Base-by-base conservation (phyloP, 371 early-diverging fungal species). In the Mortierella sp. region DNA sequence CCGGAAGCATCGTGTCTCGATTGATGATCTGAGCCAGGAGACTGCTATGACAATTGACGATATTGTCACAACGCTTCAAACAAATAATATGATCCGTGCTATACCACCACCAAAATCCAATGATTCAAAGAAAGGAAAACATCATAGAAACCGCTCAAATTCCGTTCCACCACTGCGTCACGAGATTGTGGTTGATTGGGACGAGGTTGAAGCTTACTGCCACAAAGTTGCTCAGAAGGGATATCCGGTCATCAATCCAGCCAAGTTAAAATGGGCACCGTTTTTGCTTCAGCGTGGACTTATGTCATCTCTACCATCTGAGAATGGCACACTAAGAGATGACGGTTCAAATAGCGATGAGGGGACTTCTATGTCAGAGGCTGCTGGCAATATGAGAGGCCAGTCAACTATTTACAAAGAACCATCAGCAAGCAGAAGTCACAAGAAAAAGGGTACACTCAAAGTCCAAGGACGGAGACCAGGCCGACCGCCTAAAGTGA, bases 1-100 rank as follows among this genome's bases (percentile, higher is more conserved):
- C n/a, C 62, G 81, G 64, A 67, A 76, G 13, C 66, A 70, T 19
- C 70, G 82, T 3, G 75, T 89, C 2, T 86, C 84, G 12, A 75
- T 91, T 13, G 87, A 87, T 57, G 90, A 90, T 19, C 80, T 95
- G 13, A 88, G 93, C 54, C 58, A 75, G 34, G 66, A 75, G 45
- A 93, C 94, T 2, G 87, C 90, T 12, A 87, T 95, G 84, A 91
- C 92, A 0, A 72, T 85, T 28, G 92, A 95, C 58, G 95, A 95
- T 76, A 85, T 94, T 40, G 86, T 94, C 12, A 88, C 92, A 7
- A 92, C 94, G 0, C 75, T 95, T 15, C 86, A 92, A 68, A 85
- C 84, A 7, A 89, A 87, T 55, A 69, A 81, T 43, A 88, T 91
- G 87, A 69, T 91, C 62, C 85, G 73, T 32, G 67, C 78, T 42